Conservation (phyloP, 1,284 basidiomycete genomes). For the Tilletia horrida region DNA sequence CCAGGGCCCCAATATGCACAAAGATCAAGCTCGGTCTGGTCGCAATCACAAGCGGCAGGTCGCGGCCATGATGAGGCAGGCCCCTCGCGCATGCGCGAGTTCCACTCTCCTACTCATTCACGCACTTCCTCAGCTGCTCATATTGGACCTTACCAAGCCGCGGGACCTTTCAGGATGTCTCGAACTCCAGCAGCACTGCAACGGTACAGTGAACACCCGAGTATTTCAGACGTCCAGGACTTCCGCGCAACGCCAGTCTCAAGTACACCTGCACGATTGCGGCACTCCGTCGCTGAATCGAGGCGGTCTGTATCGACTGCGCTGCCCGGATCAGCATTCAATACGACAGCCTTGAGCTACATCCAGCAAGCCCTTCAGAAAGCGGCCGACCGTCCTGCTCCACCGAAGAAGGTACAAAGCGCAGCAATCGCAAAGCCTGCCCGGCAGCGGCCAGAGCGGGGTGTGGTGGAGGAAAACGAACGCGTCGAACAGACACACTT, state of each 20-base stretch:
- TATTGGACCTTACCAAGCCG: not conserved
- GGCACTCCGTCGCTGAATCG: too few species aligned
- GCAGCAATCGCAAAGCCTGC: not conserved
- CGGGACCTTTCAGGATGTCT: not conserved
- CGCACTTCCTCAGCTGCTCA: not conserved
- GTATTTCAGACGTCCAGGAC: not conserved
- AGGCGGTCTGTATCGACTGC: too few species aligned
- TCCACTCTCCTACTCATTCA: not conserved
- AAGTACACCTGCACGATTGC: too few species aligned
- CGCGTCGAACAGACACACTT: too few species aligned
- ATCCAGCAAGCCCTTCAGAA: not conserved
- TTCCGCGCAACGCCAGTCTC: too few species aligned
- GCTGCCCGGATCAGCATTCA: too few species aligned
- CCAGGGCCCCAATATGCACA: not conserved
- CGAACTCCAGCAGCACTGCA: not conserved
- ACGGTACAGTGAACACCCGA: not conserved
- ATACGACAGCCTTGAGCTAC: conserved; percentile 1
- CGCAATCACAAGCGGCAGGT: not conserved
- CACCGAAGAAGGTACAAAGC: too few species aligned
- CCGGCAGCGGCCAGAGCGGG: not conserved
- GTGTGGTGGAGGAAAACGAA: too few species aligned
- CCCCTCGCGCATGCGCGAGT: not conserved
- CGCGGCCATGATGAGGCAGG: not conserved
- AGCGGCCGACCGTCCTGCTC: too few species aligned
- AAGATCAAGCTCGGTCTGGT: not conserved